phyloP scores from a whole-genome alignment of 2,329 filamentous ascomycete genomes.

The Neonectria sp. region DNA sequence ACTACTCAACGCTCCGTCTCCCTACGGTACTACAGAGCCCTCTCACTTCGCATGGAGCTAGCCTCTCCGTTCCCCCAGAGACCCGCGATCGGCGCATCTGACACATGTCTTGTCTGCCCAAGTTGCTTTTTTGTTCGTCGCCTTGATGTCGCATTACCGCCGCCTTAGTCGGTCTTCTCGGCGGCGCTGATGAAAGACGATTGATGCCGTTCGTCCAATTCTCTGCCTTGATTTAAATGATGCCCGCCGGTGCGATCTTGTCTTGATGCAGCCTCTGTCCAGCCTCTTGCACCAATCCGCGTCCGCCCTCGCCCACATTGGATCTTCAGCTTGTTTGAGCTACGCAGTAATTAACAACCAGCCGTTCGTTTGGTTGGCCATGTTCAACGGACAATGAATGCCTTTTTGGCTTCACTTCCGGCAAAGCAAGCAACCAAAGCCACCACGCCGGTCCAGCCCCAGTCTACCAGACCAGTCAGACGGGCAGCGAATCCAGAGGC shows the following conservation, averaged over 20 bases:
- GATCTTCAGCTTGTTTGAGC: conserved; percentile 14
- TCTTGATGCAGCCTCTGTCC: conserved; percentile 14
- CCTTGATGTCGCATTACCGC: neutral
- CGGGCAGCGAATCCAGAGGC: conserved; percentile 24
- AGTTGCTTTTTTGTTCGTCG: conserved; percentile 10
- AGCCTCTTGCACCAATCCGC: conserved; percentile 18
- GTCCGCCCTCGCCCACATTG: neutral
- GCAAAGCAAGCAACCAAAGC: conserved; percentile 23
- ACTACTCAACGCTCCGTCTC: conserved; percentile 20
- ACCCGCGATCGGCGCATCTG: conserved; percentile 21
- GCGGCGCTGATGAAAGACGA: conserved; percentile 6
- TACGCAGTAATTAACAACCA: neutral
- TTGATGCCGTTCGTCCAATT: conserved; percentile 14
- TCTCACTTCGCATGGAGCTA: conserved; percentile 7
- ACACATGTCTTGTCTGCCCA: conserved; percentile 23
- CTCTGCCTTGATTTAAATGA: conserved; percentile 25
- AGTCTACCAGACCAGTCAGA: neutral
- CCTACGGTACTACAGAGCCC: conserved; percentile 9
- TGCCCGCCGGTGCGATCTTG: conserved; percentile 1
- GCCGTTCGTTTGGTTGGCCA: conserved; percentile 8
- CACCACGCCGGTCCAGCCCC: neutral
- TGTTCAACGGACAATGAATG: neutral
- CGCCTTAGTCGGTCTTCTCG: conserved; percentile 6
- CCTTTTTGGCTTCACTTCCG: neutral
- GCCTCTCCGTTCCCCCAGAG: conserved; percentile 2